Conservation (phyloP, 139 green algal species). For the Picochlorum sp. region DNA sequence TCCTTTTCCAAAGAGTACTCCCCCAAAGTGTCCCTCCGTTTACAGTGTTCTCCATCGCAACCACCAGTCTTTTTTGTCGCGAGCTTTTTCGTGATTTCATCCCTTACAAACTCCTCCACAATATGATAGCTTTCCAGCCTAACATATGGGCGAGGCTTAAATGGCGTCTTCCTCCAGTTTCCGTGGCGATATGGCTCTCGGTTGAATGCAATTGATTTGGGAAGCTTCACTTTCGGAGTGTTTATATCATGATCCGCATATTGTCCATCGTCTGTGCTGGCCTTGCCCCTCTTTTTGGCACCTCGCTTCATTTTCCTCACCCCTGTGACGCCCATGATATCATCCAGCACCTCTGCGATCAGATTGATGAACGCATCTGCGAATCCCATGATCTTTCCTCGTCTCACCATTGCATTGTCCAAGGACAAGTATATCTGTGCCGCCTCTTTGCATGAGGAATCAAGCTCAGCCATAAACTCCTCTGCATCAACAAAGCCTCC, state of each 20-base stretch:
- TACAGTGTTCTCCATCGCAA: constrained; percentile 46
- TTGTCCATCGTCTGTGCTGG: neutral
- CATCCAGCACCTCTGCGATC: constrained; percentile 12
- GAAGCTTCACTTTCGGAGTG: constrained; percentile 4
- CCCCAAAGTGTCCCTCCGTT: constrained; percentile 25
- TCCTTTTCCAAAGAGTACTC: constrained; percentile 30
- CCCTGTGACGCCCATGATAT: neutral
- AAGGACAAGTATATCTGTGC: constrained; percentile 10
- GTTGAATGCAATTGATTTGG: constrained; percentile 35
- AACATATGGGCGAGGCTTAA: constrained; percentile 38
- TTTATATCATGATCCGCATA: neutral
- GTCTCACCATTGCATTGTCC: constrained; percentile 21
- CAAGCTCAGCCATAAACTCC: constrained; percentile 14
- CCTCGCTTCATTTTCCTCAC: neutral
- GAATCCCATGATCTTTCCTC: constrained; percentile 16
- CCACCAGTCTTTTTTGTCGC: constrained; percentile 40
- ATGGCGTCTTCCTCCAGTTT: constrained; percentile 49
- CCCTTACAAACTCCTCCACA: constrained; percentile 21
- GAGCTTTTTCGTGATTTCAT: constrained; percentile 51
- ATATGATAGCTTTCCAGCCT: constrained; percentile 47
- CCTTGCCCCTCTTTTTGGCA: neutral
- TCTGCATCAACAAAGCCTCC: constrained; percentile 20
- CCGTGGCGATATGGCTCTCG: constrained; percentile 49
- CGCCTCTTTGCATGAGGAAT: constrained; percentile 8
- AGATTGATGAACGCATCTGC: constrained; percentile 22